Conservation (phyloP, 2,329 filamentous ascomycete genomes). For the Penicillium hordei region DNA sequence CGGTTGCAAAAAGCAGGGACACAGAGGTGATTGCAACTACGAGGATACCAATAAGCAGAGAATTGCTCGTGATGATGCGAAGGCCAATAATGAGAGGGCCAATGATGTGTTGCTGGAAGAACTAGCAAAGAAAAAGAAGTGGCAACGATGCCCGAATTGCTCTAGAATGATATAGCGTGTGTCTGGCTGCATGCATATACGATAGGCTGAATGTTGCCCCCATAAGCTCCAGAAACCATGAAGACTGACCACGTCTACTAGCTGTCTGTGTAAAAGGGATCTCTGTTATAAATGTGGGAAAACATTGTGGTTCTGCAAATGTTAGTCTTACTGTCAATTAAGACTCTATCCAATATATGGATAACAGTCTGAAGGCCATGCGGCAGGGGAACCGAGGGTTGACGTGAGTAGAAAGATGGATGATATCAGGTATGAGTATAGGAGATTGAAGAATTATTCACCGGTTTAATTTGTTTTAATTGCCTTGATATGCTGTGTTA, state of each 20-base stretch:
- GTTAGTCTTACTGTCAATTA: too few relatives aligned
- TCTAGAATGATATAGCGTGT: not conserved
- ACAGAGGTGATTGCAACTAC: not conserved
- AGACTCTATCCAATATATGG: not conserved
- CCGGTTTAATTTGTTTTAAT: not conserved
- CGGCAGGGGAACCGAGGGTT: too few relatives aligned
- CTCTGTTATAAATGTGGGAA: not conserved
- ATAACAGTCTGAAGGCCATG: not conserved
- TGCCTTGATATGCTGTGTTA: too few relatives aligned
- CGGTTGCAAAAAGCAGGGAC: not conserved
- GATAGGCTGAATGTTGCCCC: not conserved
- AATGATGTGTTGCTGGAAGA: not conserved
- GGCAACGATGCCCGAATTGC: constrained; percentile 1
- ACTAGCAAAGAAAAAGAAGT: not conserved
- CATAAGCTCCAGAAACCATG: not conserved
- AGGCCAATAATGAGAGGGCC: not conserved
- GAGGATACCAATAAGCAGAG: not conserved
- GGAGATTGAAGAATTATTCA: not conserved
- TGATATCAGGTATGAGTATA: too few relatives aligned
- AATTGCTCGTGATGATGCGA: not conserved
- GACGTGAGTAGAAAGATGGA: too few relatives aligned
- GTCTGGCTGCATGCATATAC: not conserved
- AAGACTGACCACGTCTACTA: not conserved
- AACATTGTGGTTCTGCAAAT: not conserved
- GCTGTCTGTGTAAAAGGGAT: not conserved